Evolutionary conservation across 2,329 filamentous ascomycete species (phyloP).

Genomic region (Clathrospora elynae): DNA sequence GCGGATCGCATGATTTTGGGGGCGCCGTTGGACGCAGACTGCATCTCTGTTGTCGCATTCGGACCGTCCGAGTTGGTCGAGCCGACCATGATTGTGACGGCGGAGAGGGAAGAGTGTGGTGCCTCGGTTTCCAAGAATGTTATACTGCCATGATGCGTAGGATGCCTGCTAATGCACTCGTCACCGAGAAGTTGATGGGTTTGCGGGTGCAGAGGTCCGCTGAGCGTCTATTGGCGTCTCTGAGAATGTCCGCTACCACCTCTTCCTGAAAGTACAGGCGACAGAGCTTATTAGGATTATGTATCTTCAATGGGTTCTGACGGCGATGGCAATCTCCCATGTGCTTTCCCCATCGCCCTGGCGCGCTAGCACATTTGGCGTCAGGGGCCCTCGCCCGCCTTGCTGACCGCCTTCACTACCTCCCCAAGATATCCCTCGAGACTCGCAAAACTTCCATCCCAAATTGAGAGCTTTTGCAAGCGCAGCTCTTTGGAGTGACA

Average conservation of each 20-base stretch:
- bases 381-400: slow-evolving; percentile 21
- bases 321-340: slow-evolving; percentile 22
- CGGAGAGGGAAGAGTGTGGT: slow-evolving; percentile 10
- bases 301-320: slow-evolving; percentile 11
- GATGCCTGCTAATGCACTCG: slow-evolving; percentile 11
- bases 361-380: slow-evolving; percentile 21
- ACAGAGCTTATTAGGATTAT: slow-evolving; percentile 13
- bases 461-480: too few relatives aligned
- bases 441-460: too few relatives aligned
- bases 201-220: background rate
- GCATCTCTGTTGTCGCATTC: slow-evolving; percentile 24
- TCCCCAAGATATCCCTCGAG: background rate
- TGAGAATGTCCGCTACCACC: background rate
- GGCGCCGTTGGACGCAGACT: slow-evolving; percentile 26
- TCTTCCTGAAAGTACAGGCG: slow-evolving; percentile 8
- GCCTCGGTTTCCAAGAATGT: slow-evolving; percentile 12
- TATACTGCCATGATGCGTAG: slow-evolving; percentile 22
- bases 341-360: slow-evolving; percentile 14
- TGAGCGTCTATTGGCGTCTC: background rate
- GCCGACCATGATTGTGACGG: slow-evolving; percentile 31
- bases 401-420: slow-evolving; percentile 22
- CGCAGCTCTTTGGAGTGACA: too few relatives aligned
- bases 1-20: slow-evolving; percentile 39
- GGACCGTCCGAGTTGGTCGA: slow-evolving; percentile 34
- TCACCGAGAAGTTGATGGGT: slow-evolving; percentile 8